Conservation (phyloP, 2,329 filamentous ascomycete genomes). For the Thielaviopsis ethacetica region DNA sequence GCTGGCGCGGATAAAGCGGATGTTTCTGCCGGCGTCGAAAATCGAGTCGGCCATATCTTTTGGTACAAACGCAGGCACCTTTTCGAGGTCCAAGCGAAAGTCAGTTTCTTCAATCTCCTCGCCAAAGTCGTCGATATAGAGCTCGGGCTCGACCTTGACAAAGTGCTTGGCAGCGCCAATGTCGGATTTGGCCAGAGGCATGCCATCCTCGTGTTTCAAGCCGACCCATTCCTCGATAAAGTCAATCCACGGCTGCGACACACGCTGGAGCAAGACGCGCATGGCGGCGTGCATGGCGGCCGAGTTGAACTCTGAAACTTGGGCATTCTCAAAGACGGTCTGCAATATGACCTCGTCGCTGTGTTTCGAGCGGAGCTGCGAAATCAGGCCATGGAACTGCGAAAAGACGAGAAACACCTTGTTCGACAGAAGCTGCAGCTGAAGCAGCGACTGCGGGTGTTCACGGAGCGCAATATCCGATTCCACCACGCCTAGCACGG, state of each 20-base stretch:
- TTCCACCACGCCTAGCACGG: slow-evolving; percentile 32
- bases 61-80: slow-evolving; percentile 57
- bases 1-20: slow-evolving; percentile 54
- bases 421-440: slow-evolving; percentile 33
- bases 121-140: slow-evolving; percentile 41
- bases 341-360: slow-evolving; percentile 47
- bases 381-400: slow-evolving; percentile 34
- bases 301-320: slow-evolving; percentile 46
- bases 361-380: slow-evolving; percentile 26
- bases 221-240: slow-evolving; percentile 63
- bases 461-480: slow-evolving; percentile 29
- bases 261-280: slow-evolving; percentile 46
- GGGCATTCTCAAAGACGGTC: slow-evolving; percentile 42
- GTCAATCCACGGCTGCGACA: slow-evolving; percentile 49
- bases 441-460: slow-evolving; percentile 31
- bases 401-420: slow-evolving; percentile 31
- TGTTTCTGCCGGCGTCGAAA: slow-evolving; percentile 65
- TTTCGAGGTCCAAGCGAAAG: slow-evolving; percentile 44
- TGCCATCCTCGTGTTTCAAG: slow-evolving; percentile 39
- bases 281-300: slow-evolving; percentile 45
- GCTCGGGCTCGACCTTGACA: slow-evolving; percentile 38
- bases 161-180: slow-evolving; percentile 37
- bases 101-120: slow-evolving; percentile 40
- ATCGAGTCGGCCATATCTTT: slow-evolving; percentile 51
- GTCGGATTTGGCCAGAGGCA: slow-evolving; percentile 32